Evolutionary conservation across 2,329 filamentous ascomycete species (phyloP).

Genomic region (Harringtonia aguacate): DNA sequence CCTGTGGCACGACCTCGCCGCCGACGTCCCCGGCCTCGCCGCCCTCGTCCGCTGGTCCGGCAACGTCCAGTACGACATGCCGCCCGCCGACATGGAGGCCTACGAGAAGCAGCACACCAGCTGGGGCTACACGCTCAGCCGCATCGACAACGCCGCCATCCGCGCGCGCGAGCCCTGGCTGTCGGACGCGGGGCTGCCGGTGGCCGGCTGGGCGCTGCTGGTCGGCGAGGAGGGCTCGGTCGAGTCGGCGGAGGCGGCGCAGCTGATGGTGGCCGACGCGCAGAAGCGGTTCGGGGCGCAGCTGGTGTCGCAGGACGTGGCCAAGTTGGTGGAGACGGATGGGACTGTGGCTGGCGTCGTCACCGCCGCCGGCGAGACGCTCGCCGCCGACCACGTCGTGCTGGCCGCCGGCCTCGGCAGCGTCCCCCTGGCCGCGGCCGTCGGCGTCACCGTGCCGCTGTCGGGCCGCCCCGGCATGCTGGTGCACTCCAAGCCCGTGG

Average conservation of each 20-base stretch:
- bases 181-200: constrained; percentile 9
- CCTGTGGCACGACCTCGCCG: constrained; percentile 14
- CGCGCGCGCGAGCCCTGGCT: constrained; percentile 11
- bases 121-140: constrained; percentile 18
- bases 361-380: constrained; percentile 4
- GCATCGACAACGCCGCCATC: constrained; percentile 11
- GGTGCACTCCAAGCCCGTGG: constrained; percentile 17
- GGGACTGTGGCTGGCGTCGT: constrained; percentile 12
- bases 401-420: constrained; percentile 19
- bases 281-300: no score
- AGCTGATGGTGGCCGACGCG: constrained; percentile 7
- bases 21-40: constrained; percentile 14
- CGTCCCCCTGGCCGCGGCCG: constrained; percentile 14
- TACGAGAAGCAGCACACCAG: constrained; percentile 12
- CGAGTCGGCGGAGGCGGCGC: constrained; percentile 17
- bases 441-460: constrained; percentile 16
- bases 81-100: constrained; percentile 14
- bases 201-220: constrained; percentile 12
- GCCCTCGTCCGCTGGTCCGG: constrained; percentile 15
- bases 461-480: constrained; percentile 15
- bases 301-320: no score
- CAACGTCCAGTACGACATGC: constrained; percentile 13
- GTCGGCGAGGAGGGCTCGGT: constrained; percentile 18
- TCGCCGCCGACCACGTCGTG: constrained; percentile 18
- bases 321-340: background rate